Evolutionary conservation across 1,284 basidiomycete species (phyloP), one percentile per base, ranked within the genome.

Genomic region (Moesziomyces parantarcticus): DNA sequence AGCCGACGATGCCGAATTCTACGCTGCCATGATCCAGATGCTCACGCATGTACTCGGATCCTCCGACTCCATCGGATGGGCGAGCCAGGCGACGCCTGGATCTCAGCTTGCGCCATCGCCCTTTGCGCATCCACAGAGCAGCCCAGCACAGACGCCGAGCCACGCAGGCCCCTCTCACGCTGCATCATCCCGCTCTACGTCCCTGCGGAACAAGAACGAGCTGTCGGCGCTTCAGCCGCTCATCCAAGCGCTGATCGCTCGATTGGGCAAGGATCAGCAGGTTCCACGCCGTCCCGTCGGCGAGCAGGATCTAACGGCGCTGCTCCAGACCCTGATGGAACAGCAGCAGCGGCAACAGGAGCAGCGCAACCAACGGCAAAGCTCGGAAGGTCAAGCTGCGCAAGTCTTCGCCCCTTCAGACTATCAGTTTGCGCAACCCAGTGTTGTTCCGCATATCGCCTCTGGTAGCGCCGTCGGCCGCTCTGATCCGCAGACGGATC

Each of bases 21-120:
- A 79, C 48, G 57, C 69, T 32, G 71, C 70, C 23, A 75, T 75
- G 52, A 79, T 79, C 42, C 77, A 79, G 56, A 74, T 79, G 59
- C 71, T 79, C 45, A 79, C 77, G 10, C 75, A 77, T 40, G 65
- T 79, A 4, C 59, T 79, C 16, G 77, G 77, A 13, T 76, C 75
- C 21, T 77, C 75, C 14, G 66, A 70, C 51, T 65, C 69, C 9
- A 36, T 61, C 25, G 41, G 61, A 1, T 78, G 76, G 76, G 70
- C 69, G 20, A 58, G 57, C 43, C 61, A 69, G 14, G 43, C 54
- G 5, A 69, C 65, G 8, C 67, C 72, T 2, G 62, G 53, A 20
- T 65, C 68, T 13, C 68, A 72, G 51, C 55, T 72, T 6, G 61
- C 63, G 5, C 56, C 71, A 3, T 70, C 71, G 3, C 71, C 71